Percentiles rank a stretch among this genome's conserved stretches.
Evolutionary conservation across 2,329 filamentous ascomycete species (phyloP).

Genomic region (Talaromyces sp.): DNA sequence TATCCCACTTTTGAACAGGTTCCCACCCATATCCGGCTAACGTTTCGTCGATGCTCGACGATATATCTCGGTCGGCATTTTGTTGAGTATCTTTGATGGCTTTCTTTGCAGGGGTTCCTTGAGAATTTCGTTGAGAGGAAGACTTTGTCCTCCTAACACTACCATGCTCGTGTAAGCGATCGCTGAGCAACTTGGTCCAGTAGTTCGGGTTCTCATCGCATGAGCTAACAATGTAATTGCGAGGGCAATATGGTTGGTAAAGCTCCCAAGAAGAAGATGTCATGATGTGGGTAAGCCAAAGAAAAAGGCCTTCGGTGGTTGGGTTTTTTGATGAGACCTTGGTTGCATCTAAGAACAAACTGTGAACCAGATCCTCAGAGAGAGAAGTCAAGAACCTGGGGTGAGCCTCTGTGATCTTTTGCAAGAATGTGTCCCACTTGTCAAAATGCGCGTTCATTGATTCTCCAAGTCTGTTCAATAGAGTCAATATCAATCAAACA

Average conservation of each 20-base stretch:
- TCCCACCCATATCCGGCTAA: constrained; percentile 35
- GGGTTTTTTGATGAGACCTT: constrained; percentile 31
- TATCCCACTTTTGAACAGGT: constrained; percentile 32
- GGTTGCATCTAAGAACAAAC: constrained; percentile 32
- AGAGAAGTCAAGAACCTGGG: constrained; percentile 43
- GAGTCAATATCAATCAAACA: constrained; percentile 2
- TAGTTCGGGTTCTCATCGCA: constrained; percentile 37
- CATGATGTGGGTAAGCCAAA: constrained; percentile 56
- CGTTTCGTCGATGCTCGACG: constrained; percentile 20
- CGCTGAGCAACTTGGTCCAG: constrained; percentile 33
- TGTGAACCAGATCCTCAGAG: constrained; percentile 40
- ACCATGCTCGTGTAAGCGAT: constrained; percentile 19
- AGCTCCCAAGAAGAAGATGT: constrained; percentile 41
- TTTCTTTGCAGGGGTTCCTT: neutral
- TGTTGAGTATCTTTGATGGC: neutral
- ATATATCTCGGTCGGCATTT: constrained; percentile 2
- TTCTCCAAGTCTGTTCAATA: constrained; percentile 27
- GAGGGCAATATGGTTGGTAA: constrained; percentile 31
- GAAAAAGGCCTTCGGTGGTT: constrained; percentile 47
- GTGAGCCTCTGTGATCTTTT: constrained; percentile 38
- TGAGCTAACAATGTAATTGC: constrained; percentile 35
- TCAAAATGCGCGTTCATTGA: constrained; percentile 32
- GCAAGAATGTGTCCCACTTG: constrained; percentile 41
- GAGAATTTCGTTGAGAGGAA: neutral
- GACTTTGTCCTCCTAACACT: constrained; percentile 1